Evolutionary conservation across 129 eudicot genomes (phyloP).

Genomic region (Flaveria ramosissima): DNA sequence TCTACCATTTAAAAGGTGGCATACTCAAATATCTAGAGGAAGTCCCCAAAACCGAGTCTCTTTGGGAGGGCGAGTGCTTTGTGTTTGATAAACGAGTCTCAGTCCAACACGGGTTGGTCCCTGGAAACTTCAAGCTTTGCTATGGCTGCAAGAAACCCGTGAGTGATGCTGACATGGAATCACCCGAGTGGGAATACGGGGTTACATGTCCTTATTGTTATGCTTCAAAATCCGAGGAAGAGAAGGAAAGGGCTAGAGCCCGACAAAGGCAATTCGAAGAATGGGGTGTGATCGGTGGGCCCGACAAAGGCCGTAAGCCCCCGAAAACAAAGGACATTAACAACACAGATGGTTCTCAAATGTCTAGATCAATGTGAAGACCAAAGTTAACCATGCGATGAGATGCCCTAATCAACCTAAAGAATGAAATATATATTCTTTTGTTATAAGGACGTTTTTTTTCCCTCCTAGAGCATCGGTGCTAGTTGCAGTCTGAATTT

Average conservation of each 20-base stretch:
- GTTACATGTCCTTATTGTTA: slow-evolving; percentile 83
- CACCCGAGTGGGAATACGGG: slow-evolving; percentile 78
- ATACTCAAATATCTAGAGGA: slow-evolving; percentile 89
- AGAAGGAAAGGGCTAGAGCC: slow-evolving; percentile 91
- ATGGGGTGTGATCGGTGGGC: slow-evolving; percentile 94
- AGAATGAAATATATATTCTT: slow-evolving; percentile 17
- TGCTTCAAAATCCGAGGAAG: slow-evolving; percentile 81
- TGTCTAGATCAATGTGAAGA: slow-evolving; percentile 39
- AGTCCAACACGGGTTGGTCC: slow-evolving; percentile 82
- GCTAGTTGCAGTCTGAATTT: slow-evolving; percentile 27
- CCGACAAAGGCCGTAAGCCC: slow-evolving; percentile 84
- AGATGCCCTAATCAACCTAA: not conserved
- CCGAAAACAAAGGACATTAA: slow-evolving; percentile 32
- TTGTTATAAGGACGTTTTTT: slow-evolving; percentile 3
- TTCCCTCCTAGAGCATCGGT: not conserved
- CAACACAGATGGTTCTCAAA: slow-evolving; percentile 26
- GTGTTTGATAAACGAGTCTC: slow-evolving; percentile 96
- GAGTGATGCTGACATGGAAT: slow-evolving; percentile 83
- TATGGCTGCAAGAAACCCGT: slow-evolving; percentile 95
- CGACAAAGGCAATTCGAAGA: slow-evolving; percentile 82
- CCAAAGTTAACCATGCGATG: slow-evolving; percentile 13
- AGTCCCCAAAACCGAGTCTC: slow-evolving; percentile 66
- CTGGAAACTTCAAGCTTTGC: slow-evolving; percentile 85
- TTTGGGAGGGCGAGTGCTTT: slow-evolving; percentile 98
- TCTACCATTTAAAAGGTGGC: slow-evolving; percentile 88